Evolutionary conservation across 805 yeast species (phyloP), one percentile per base, ranked within the genome.

Genomic region (Dipodascus albidus): DNA sequence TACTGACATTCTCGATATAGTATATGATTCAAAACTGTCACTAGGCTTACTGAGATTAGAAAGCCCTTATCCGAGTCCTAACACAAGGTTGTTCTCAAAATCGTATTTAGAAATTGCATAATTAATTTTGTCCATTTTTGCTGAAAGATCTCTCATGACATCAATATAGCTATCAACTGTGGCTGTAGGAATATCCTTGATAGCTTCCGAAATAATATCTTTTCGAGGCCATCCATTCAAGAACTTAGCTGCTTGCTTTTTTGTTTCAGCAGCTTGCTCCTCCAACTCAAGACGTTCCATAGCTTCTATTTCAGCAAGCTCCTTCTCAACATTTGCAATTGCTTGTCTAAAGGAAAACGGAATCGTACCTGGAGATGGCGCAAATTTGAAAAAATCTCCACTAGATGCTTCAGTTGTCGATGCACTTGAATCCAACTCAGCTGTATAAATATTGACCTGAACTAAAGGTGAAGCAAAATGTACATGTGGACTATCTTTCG

Each of bases 261-360:
- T 19, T 17, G 4, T 27, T 27, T 27, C 33, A 6, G 38, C 38
- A 31, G 38, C 44, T 14, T 38, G 4, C n/a, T 38, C 20, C n/a
- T 38, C 44, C 4, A n/a, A 6, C n/a, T 38, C 44, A 14, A 38
- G 20, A n/a, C 20, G 44, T 17, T 38, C 44, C 44, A 38, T 38
- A 19, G 44, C 44, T 38, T 38, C 44, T n/a, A 38, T 38, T 38
- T 38, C 44, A 6, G 44, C 44, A 11, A 38, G n/a, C 44, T 38
- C 44, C 20, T 38, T 38, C 44, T 38, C 44, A 14, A 38, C 44
- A 14, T 38, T 38, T n/a, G 44, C 44, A 38, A 38, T 38, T 14
- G 44, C 44, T 38, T 38, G 44, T 38, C n/a, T 38, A 14, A 38
- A 38, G n/a, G 44, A 38, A 14, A 38, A 38, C 3, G 44, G 44